These are phyloP conservation scores for Rhynchospora breviuscula DNA, from an alignment of 176 grass and related monocot species.

Conservation along the genomic window DNA sequence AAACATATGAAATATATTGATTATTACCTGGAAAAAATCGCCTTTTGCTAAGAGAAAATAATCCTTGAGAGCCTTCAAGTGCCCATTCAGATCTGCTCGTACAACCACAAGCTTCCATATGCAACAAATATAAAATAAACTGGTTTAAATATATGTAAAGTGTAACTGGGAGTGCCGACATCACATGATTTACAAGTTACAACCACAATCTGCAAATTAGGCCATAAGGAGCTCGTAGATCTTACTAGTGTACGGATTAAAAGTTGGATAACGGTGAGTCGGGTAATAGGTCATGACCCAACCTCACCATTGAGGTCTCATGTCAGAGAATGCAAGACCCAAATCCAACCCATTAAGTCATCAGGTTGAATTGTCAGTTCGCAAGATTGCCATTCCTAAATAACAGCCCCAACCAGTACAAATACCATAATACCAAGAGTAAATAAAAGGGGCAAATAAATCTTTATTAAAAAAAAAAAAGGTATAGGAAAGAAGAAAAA, in stretches of 20 bases:
- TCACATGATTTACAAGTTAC: neutral
- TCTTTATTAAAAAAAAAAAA: neutral
- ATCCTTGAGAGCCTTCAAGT: constrained; percentile 95
- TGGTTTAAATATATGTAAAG: constrained; percentile 25
- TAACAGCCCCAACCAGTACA: neutral
- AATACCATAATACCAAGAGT: neutral
- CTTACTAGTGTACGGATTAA: neutral
- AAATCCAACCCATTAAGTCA: no score
- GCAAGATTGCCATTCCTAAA: no score
- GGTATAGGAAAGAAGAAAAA: neutral
- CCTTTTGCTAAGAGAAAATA: constrained; percentile 99
- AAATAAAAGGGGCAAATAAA: neutral
- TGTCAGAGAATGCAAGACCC: no score
- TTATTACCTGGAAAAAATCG: constrained; percentile 94
- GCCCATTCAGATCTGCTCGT: constrained; percentile 90
- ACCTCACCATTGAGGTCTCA: no score
- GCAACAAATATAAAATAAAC: constrained; percentile 27
- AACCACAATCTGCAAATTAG: neutral
- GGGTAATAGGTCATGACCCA: no score
- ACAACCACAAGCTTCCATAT: constrained; percentile 88
- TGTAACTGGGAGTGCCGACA: neutral
- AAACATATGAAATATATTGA: neutral
- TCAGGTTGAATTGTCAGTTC: no score
- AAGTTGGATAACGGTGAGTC: no score
- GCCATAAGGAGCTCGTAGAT: neutral